Base-by-base conservation (phyloP, 257 asterid genomes). In the Solanum chilense region DNA sequence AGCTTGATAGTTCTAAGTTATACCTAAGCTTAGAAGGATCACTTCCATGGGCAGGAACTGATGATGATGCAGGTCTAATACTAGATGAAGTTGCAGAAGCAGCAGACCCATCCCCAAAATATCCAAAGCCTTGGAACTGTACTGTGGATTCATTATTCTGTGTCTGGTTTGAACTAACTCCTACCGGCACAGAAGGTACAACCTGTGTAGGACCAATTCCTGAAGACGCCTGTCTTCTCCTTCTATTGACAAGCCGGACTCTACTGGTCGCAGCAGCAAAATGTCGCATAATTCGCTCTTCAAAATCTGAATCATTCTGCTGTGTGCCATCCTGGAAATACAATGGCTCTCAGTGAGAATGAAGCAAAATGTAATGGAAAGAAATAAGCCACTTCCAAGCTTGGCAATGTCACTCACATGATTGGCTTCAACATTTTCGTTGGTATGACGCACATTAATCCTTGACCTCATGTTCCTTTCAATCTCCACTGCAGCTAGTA, bases 401-500 rank as follows among this genome's bases (percentile, higher is more conserved):
- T 78, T 69, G 52, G 76, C 37, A 64, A n/a, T 60, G 49, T 52
- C 60, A 85, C 89, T 88, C 87, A 91, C 94, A 75, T 82, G 83
- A 66, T 85, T 83, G 69, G 87, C 86, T 86, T 89, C 94, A n/a
- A 35, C 80, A 64, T 87, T 89, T 77, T 45, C 92, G 84, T 69
- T 87, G 49, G 86, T 81, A 75, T 49, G 64, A 68, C 20, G 90
- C 52, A 76, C 13, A 41, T 84, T 81, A 39, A 49, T 87, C 73
- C 87, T 91, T 11, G 89, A 83, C 90, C 92, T 92, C 74, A 74
- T 66, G 87, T 86, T 88, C 89, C 89, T 91, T 87, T 89, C 95
- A 33, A 64, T 90, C 88, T 87, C 91, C 25, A 92, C 94, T 68
- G 91, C 93, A 74, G 90, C 91, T 66, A 93, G 80, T 84, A 95